Base-by-base conservation (phyloP, 108 stramenopile species). In the Seminavis robusta region DNA sequence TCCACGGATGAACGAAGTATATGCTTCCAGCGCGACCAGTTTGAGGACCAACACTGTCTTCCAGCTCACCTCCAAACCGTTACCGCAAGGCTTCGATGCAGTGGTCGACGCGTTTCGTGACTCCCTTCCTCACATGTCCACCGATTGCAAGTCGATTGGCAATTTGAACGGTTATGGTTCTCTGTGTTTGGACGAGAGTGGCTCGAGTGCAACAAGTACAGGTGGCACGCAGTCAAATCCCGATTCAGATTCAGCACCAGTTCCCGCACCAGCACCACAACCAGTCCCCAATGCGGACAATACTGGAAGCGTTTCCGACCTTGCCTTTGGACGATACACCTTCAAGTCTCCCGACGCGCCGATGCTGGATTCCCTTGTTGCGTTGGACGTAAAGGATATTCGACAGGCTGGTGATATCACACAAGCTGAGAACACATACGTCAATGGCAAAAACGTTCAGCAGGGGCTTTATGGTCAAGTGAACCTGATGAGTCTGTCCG, bases 351-450 rank as follows among this genome's bases (percentile, higher is more conserved):
- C 28, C 0, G 37, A 36, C 20, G 55, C 62, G 29, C 64, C 72
- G 4, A 38, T 11, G 23, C 26, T 16, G 1, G 68, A 78, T 52
- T 49, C 57, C 13, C 23, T 19, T 2, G 56, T 77, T 47, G 64
- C 80, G 8, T 25, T 63, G 37, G 80, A 82, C 46, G 67, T 77
- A 24, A 59, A 59, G n/a, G 76, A 63, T 49, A 82, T 77, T 67
- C 55, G 37, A 15, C 7, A 61, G 10, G 62, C 63, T 16, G 28
- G 37, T 0, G 47, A 53, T 31, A 48, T 67, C 13, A 53, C 45
- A 16, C 64, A 52, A 32, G 84, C 74, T 13, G 43, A 33, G 15
- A 38, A 45, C 40, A 59, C 72, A 16, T 89, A 81, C 56, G 67
- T 39, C 10, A 53, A 76, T 33, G 82, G 81, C 63, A 29, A 49